phyloP scores from a whole-genome alignment of 2,329 filamentous ascomycete genomes.

The Pseudogymnoascus pannorum region DNA sequence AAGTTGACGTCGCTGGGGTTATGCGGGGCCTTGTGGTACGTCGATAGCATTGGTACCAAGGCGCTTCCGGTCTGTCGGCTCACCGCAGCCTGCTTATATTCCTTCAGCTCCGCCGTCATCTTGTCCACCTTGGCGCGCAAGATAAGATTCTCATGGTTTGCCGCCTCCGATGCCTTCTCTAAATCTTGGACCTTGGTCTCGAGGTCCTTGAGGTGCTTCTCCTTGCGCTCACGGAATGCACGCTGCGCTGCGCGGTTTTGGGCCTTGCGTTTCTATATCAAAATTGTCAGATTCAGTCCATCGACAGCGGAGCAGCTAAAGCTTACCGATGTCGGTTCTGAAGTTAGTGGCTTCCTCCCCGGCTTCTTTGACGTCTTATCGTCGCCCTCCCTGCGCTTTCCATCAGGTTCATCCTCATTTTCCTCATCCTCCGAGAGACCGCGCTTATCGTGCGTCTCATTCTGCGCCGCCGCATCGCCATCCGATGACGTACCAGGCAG shows the following conservation, averaged over 20 bases:
- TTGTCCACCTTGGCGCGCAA: constrained; percentile 84
- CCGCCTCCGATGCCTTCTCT: constrained; percentile 74
- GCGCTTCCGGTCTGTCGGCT: constrained; percentile 28
- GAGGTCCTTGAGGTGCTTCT: constrained; percentile 79
- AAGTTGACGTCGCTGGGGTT: constrained; percentile 72
- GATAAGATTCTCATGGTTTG: constrained; percentile 77
- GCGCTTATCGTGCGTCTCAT: constrained; percentile 61
- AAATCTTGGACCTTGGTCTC: constrained; percentile 70
- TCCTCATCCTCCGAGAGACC: constrained; percentile 64
- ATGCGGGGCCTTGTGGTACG: constrained; percentile 27
- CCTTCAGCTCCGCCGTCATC: constrained; percentile 73
- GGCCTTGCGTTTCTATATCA: constrained; percentile 77
- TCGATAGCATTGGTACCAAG: neutral
- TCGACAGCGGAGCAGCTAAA: neutral
- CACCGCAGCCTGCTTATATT: constrained; percentile 77
- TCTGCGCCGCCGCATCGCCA: constrained; percentile 32
- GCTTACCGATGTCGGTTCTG: constrained; percentile 91
- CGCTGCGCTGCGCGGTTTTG: constrained; percentile 90
- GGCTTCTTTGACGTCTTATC: constrained; percentile 92
- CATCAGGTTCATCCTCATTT: constrained; percentile 56
- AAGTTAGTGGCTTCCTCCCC: constrained; percentile 89
- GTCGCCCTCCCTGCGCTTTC: constrained; percentile 71
- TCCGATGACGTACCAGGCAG: constrained; percentile 46
- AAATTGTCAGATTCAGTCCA: constrained; percentile 22
- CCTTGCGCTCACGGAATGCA: constrained; percentile 90